Percentiles rank a stretch among this genome's conserved stretches.
These are phyloP conservation scores for Lactarius hengduanensis DNA, from an alignment of 768 basidiomycete species.

Conservation along the genomic window DNA sequence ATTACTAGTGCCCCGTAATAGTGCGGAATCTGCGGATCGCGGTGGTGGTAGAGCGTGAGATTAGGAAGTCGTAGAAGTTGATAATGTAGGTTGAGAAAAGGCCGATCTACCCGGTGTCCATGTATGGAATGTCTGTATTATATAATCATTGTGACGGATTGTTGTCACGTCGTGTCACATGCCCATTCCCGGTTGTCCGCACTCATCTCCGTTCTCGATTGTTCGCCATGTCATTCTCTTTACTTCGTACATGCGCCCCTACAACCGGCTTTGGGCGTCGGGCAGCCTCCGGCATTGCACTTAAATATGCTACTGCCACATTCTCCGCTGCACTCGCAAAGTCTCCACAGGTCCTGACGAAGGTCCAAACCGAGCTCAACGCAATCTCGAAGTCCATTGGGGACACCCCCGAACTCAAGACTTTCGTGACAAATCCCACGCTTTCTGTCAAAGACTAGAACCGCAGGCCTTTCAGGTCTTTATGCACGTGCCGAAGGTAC, in stretches of 20 bases:
- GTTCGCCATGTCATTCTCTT: conserved; percentile 55
- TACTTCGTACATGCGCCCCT: conserved; percentile 50
- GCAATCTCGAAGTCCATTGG: conserved; percentile 68
- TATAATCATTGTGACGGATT: background rate
- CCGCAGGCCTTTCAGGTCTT: conserved; percentile 62
- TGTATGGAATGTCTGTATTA: background rate
- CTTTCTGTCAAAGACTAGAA: conserved; percentile 78
- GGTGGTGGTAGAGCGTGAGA: background rate
- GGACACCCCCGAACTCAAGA: conserved; percentile 57
- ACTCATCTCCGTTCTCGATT: background rate
- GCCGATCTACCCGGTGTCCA: too few relatives aligned
- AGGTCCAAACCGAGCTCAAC: conserved; percentile 83
- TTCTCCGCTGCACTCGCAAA: conserved; percentile 80
- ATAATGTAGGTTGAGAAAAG: background rate
- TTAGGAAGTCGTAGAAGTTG: background rate
- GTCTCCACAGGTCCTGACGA: conserved; percentile 78
- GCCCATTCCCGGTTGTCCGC: background rate
- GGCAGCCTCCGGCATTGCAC: conserved; percentile 71
- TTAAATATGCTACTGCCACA: conserved; percentile 82
- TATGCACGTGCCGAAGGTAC: conserved; percentile 63
- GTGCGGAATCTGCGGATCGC: background rate
- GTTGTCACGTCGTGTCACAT: background rate
- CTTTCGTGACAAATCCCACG: conserved; percentile 89
- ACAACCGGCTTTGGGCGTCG: conserved; percentile 59
- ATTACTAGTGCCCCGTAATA: background rate